Base-by-base conservation (phyloP, 2,329 filamentous ascomycete genomes). In the Arthrobotrys musiformis region DNA sequence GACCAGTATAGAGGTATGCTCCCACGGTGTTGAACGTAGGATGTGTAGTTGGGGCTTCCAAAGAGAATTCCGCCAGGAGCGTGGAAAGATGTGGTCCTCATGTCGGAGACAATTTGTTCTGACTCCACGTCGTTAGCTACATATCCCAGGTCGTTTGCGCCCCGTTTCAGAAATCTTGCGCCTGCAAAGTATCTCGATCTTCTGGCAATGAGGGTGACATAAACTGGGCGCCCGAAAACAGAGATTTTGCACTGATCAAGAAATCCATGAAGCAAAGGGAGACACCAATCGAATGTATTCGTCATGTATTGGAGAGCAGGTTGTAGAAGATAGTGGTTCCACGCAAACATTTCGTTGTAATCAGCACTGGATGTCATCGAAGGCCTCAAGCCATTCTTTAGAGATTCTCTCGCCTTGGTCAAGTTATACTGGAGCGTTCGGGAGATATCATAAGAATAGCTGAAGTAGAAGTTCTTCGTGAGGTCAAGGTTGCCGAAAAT, bases 1-100 rank as follows among this genome's bases (percentile, higher is more conserved):
- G 93, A 96, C 96, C 96, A 99, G 83, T 97, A 93, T 0, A 99
- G 86, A 2, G 95, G 95, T 74, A 99, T 99, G 80, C 95, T 98
- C 26, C 96, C 96, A 79, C 95, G 89, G 82, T 99, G 95, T 82
- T 99, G 95, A 0, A 99, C 91, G 83, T 97, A 98, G 0, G 95
- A 98, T 2, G 95, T 98, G 83, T 94, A 97, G 28, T 93, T 91
- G 0, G 94, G 93, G 81, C 92, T 98, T 4, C 93, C 90, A 82
- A 93, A 97, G 9, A 97, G 87, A 58, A 89, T 89, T 2, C 92
- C 92, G 0, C 93, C 94, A 3, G 95, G 93, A 2, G 92, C 91
- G 84, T 99, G 95, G 80, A 99, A 97, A 0, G 95, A 97, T 0
- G 95, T 99, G 0, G 93, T 97, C 61, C 94, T 86, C 81, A 93